Base-by-base conservation (phyloP, 257 asterid species). In the Fraxinus pennsylvanica region DNA sequence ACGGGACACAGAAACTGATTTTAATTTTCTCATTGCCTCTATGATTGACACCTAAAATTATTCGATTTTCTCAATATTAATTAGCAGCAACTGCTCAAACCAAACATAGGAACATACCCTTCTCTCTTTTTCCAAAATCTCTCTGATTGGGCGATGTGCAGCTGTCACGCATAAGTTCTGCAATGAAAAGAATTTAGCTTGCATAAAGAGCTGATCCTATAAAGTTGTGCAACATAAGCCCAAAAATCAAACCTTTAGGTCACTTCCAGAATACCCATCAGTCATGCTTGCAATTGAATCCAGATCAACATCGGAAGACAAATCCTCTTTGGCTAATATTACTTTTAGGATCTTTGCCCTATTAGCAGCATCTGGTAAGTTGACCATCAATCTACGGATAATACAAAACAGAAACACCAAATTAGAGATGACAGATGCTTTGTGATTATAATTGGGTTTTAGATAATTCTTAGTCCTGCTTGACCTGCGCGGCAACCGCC, bases 201-300 rank as follows among this genome's bases (percentile, higher is more conserved):
- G 6, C 41, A 6, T 66, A 43, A 50, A 69, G 45, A 19, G 45
- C 59, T 29, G 76, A 33, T 45, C 66, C 57, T 33, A 63, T 8
- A 43, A 1, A 80, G 71, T 69, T 67, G 36, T 30, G 39, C 73
- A 47, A 78, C 78, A 9, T 4, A 78, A 75, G 77, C 33, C 66
- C 19, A 33, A 17, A 71, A 74, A n/a, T 17, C 72, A 61, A 82
- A 95, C 99, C 97, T 93, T 93, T 38, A 95, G 96, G 82, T 95
- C 98, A 77, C 99, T 95, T 87, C 99, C 99, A 10, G 99, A 95
- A 82, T 95, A 95, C 52, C 99, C 99, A 59, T 95, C 93, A 6
- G 96, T 90, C 95, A 91, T 89, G 78, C 82, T 87, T 25, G 98
- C 97, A 76, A 95, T 85, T 12, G 95, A 84, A 74, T 90, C 97